Percentiles rank a stretch among this genome's conserved stretches.
Conservation (phyloP, 345 rosid species). For the Physaria fendleri region DNA sequence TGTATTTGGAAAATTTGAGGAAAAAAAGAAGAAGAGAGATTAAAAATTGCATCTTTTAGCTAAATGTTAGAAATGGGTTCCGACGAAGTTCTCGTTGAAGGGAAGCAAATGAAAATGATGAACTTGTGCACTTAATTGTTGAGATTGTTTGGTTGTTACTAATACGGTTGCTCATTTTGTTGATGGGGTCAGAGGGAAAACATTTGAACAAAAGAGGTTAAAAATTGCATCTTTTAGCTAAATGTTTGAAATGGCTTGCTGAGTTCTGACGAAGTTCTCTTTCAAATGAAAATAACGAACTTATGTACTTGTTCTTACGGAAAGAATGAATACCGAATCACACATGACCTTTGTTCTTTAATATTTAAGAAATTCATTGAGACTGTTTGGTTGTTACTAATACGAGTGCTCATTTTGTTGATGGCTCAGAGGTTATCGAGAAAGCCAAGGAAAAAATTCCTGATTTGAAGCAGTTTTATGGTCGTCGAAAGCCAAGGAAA, state of each 20-base stretch:
- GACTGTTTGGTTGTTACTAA: not conserved
- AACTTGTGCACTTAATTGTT: slow-evolving; percentile 6
- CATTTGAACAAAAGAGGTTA: too few relatives aligned
- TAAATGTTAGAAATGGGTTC: not conserved
- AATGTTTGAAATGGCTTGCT: not conserved
- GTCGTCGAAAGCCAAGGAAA: too few relatives aligned
- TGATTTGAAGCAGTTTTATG: slow-evolving; percentile 51
- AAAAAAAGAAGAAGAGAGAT: not conserved
- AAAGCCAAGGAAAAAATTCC: slow-evolving; percentile 59
- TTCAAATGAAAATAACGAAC: not conserved
- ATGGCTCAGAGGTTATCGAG: slow-evolving; percentile 60
- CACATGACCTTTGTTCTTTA: not conserved
- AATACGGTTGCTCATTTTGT: not conserved
- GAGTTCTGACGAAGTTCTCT: not conserved
- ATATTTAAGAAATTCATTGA: not conserved
- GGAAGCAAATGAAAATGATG: not conserved
- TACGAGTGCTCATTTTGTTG: not conserved
- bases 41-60: not conserved
- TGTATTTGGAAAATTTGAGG: not conserved
- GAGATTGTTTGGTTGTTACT: not conserved
- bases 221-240: not conserved
- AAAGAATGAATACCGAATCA: not conserved
- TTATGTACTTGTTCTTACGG: not conserved
- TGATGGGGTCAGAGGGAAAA: slow-evolving; percentile 43
- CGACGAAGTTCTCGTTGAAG: not conserved